Evolutionary conservation across 2,329 filamentous ascomycete species (phyloP).

Genomic region (Mycosphaerella arachidis): DNA sequence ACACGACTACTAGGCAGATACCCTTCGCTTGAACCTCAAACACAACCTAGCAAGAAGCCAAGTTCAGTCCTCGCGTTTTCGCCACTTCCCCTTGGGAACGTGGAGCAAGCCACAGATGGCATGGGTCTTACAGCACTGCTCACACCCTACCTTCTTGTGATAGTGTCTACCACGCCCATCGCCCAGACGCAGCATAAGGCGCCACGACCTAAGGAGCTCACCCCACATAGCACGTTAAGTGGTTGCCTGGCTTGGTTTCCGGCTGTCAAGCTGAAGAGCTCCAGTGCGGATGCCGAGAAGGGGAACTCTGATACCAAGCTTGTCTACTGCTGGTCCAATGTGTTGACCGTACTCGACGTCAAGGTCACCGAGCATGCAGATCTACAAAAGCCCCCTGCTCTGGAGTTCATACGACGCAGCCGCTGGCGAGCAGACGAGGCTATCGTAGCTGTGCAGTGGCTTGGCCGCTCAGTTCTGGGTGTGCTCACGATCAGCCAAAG

Average conservation of each 20-base stretch:
- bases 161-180: slow-evolving; percentile 93
- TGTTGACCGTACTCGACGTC: slow-evolving; percentile 89
- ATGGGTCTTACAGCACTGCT: slow-evolving; percentile 92
- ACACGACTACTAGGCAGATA: slow-evolving; percentile 89
- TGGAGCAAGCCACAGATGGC: slow-evolving; percentile 79
- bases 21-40: slow-evolving; percentile 61
- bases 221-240: slow-evolving; percentile 84
- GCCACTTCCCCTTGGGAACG: slow-evolving; percentile 86
- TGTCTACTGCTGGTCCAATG: slow-evolving; percentile 97
- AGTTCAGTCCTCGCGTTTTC: slow-evolving; percentile 93
- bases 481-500: slow-evolving; percentile 93
- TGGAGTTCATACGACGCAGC: slow-evolving; percentile 77
- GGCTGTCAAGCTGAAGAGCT: slow-evolving; percentile 80
- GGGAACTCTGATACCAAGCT: slow-evolving; percentile 73
- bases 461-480: slow-evolving; percentile 85
- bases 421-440: slow-evolving; percentile 92
- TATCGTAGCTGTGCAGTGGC: slow-evolving; percentile 94
- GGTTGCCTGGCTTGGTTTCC: slow-evolving; percentile 97
- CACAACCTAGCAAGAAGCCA: slow-evolving; percentile 71
- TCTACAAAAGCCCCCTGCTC: slow-evolving; percentile 69
- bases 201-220: slow-evolving; percentile 82
- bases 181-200: slow-evolving; percentile 96
- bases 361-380: slow-evolving; percentile 63
- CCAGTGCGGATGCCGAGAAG: slow-evolving; percentile 54
- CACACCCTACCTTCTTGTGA: slow-evolving; percentile 90